Conservation (phyloP, 176 grass and related monocot species). For the Metroxylon sagu region DNA sequence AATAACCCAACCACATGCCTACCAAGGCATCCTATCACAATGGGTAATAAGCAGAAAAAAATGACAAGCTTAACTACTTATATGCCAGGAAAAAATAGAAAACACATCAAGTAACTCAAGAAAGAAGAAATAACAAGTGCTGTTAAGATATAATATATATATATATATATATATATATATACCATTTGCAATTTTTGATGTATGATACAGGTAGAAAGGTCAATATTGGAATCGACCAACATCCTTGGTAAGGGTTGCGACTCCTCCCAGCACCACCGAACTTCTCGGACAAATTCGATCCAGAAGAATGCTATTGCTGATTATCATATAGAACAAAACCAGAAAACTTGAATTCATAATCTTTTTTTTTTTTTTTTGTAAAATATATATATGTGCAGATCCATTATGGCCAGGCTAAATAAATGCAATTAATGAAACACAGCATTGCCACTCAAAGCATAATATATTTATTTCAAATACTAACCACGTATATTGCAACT, state of each 20-base stretch:
- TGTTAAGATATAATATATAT: background rate
- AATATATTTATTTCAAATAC: constrained; percentile 14
- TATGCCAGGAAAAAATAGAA: no score
- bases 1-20: no score
- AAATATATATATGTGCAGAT: no score
- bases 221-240: constrained; percentile 53
- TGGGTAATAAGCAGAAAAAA: no score
- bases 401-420: no score
- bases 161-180: constrained; percentile 12
- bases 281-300: constrained; percentile 99
- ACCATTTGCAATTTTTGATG: constrained; percentile 99
- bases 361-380: no score
- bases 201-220: constrained; percentile 79
- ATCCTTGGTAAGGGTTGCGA: constrained; percentile 79
- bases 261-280: constrained; percentile 96
- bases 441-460: no score
- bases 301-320: constrained; percentile 81
- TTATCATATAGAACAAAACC: constrained; percentile 14
- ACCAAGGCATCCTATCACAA: no score
- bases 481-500: constrained; percentile 83
- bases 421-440: no score
- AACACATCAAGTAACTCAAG: no score
- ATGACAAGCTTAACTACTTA: no score
- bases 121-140: no score
- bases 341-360: background rate